Percentiles rank a stretch among this genome's conserved stretches.
Evolutionary conservation across 2,329 filamentous ascomycete species (phyloP).

Genomic region (Didymella keratinophila): DNA sequence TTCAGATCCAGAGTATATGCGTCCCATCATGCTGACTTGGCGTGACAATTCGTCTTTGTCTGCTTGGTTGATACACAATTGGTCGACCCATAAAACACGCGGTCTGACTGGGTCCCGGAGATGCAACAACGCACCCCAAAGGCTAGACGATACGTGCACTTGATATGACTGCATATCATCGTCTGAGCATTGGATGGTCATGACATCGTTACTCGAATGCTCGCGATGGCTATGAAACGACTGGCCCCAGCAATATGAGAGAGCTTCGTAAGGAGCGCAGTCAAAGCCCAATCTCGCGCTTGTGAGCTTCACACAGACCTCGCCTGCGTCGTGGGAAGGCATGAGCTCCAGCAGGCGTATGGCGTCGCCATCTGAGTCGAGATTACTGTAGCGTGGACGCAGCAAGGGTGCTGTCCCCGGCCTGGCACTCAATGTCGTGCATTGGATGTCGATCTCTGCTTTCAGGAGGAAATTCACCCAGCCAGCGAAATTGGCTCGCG

Average conservation of each 20-base stretch:
- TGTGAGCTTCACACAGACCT: too few species aligned
- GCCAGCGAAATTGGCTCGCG: not conserved
- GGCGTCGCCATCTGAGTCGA: too few species aligned
- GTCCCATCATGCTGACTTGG: not conserved
- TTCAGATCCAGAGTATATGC: not conserved
- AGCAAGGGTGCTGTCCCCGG: too few species aligned
- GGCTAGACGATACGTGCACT: not conserved
- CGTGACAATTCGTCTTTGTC: not conserved
- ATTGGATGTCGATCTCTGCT: not conserved
- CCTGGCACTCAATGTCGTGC: too few species aligned
- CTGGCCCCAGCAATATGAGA: conserved; percentile 2
- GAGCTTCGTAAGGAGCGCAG: not conserved
- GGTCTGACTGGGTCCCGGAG: not conserved
- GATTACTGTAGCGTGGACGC: too few species aligned
- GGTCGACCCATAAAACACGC: not conserved
- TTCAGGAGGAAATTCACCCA: not conserved
- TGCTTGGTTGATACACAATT: not conserved
- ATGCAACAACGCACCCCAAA: not conserved
- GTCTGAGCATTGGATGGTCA: not conserved
- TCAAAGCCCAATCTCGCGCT: too few species aligned
- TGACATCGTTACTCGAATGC: too few species aligned
- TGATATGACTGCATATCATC: not conserved
- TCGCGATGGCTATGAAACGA: not conserved
- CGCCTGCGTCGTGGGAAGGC: too few species aligned
- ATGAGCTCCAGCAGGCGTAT: too few species aligned